Evolutionary conservation across 2,329 filamentous ascomycete genomes (phyloP).

Genomic region (Albifimbria verrucaria): DNA sequence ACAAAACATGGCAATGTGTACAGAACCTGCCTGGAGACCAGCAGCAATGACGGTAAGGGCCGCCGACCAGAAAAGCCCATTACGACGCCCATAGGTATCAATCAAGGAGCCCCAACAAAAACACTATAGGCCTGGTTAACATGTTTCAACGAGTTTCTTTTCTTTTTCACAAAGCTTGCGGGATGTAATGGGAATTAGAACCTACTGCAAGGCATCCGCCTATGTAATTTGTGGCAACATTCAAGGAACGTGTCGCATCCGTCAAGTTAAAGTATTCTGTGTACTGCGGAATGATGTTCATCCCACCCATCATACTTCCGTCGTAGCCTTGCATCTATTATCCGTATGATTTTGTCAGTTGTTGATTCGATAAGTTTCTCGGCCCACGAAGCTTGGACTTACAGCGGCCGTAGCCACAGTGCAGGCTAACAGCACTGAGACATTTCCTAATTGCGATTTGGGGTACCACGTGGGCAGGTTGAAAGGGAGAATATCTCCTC

Average conservation of each 20-base stretch:
- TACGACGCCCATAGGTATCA: slow-evolving; percentile 28
- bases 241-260: slow-evolving; percentile 45
- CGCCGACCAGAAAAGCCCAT: slow-evolving; percentile 31
- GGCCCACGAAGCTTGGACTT: not conserved
- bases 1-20: slow-evolving; percentile 51
- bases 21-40: slow-evolving; percentile 41
- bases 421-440: not conserved
- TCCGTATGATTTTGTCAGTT: not conserved
- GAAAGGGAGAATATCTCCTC: not conserved
- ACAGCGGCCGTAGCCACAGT: not conserved
- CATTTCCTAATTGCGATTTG: not conserved
- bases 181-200: slow-evolving; percentile 1
- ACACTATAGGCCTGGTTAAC: not conserved
- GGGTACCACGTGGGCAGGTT: not conserved
- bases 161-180: slow-evolving; percentile 2
- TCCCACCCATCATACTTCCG: slow-evolving; percentile 48
- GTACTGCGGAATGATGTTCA: slow-evolving; percentile 54
- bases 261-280: slow-evolving; percentile 50
- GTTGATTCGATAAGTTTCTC: too few relatives aligned
- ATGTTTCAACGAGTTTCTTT: slow-evolving; percentile 6
- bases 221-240: slow-evolving; percentile 39
- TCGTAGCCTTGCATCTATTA: slow-evolving; percentile 29
- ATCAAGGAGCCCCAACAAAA: slow-evolving; percentile 1
- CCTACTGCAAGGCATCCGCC: slow-evolving; percentile 4
- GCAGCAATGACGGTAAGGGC: not conserved